These are phyloP conservation scores for Chrysochromulina tobinii DNA, from an alignment of 78 protist species.

Conservation along the genomic window DNA sequence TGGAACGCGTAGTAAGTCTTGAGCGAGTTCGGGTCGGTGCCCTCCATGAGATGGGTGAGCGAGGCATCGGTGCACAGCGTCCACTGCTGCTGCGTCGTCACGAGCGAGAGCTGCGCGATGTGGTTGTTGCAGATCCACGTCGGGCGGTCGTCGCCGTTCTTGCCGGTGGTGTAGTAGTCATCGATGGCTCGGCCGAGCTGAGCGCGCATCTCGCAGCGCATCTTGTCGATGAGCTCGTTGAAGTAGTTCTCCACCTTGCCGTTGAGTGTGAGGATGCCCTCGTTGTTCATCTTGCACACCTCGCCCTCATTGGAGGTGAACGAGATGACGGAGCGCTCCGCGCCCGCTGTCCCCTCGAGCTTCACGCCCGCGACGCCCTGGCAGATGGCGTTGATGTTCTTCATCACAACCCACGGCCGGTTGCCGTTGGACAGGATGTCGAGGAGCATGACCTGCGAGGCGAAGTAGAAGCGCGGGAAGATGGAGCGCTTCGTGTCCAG, in stretches of 20 bases:
- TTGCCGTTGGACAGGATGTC: conserved; percentile 57
- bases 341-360: neutral
- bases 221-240: conserved; percentile 26
- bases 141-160: neutral
- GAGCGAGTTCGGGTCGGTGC: neutral
- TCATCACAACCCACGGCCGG: conserved; percentile 32
- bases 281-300: conserved; percentile 37
- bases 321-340: neutral
- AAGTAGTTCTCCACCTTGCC: conserved; percentile 69
- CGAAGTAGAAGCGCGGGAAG: conserved; percentile 77
- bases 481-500: conserved; percentile 58
- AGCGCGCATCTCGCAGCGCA: neutral
- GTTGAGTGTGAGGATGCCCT: neutral
- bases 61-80: conserved; percentile 15
- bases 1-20: neutral
- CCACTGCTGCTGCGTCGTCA: conserved; percentile 44
- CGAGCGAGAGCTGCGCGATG: conserved; percentile 54
- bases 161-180: conserved; percentile 50
- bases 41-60: neutral
- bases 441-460: conserved; percentile 53
- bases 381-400: conserved; percentile 49
- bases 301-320: conserved; percentile 71
- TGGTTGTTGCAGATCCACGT: conserved; percentile 49
- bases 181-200: conserved; percentile 38
- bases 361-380: conserved; percentile 27